phyloP scores from a whole-genome alignment of 2,329 filamentous ascomycete genomes.

The Neopestalotiopsis sp. region DNA sequence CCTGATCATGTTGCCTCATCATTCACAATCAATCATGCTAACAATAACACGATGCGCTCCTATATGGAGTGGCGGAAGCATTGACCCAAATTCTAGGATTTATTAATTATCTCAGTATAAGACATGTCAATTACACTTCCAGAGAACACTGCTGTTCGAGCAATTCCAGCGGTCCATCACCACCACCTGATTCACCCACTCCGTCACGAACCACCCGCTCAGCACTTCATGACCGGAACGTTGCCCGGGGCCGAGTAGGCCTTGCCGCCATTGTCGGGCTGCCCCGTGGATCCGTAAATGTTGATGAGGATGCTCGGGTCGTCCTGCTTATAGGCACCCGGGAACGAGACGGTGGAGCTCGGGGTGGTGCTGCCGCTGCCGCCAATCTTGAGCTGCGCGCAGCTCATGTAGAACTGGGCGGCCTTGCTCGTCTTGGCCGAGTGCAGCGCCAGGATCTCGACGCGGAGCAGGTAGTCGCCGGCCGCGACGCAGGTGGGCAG shows the following conservation, averaged over 20 bases:
- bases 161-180: background rate
- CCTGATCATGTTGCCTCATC: background rate
- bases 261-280: conserved; percentile 48
- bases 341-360: conserved; percentile 48
- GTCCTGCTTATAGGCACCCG: conserved; percentile 48
- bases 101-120: background rate
- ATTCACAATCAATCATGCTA: background rate
- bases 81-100: background rate
- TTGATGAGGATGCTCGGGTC: conserved; percentile 53
- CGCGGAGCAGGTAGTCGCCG: conserved; percentile 60
- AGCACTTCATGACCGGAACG: conserved; percentile 34
- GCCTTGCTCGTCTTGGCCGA: conserved; percentile 45
- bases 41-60: background rate
- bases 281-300: conserved; percentile 49
- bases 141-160: background rate
- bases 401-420: conserved; percentile 51
- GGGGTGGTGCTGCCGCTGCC: conserved; percentile 44
- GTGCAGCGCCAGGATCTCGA: conserved; percentile 60
- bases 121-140: background rate
- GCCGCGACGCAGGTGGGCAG: conserved; percentile 57
- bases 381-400: conserved; percentile 47
- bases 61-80: no score
- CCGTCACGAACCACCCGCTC: background rate
- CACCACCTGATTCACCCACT: background rate
- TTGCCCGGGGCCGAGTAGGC: conserved; percentile 46